phyloP scores from a whole-genome alignment of 306 rosid species.

The Pterocarpus santalinus region DNA sequence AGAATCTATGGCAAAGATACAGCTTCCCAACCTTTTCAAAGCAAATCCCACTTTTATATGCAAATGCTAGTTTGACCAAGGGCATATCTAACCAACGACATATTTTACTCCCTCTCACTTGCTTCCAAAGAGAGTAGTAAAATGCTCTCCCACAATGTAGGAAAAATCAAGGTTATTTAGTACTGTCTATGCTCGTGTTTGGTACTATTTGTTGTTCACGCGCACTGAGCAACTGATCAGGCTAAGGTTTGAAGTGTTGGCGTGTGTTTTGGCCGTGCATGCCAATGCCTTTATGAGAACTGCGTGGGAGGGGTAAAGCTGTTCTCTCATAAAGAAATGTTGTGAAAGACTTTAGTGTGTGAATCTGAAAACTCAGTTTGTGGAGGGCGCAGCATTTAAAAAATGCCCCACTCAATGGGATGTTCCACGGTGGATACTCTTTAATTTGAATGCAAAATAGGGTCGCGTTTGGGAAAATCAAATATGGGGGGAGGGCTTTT shows the following conservation, averaged over 20 bases:
- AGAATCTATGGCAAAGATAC: conserved; percentile 47
- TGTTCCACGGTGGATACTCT: conserved; percentile 36
- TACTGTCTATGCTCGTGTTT: background rate
- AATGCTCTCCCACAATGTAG: background rate
- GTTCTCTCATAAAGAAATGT: conserved; percentile 10
- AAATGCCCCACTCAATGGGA: conserved; percentile 36
- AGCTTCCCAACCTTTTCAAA: conserved; percentile 35
- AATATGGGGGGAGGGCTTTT: conserved; percentile 13
- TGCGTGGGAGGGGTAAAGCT: conserved; percentile 31
- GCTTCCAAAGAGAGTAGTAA: background rate
- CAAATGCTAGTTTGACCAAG: conserved; percentile 42
- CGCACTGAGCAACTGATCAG: conserved; percentile 17
- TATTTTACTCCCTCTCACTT: conserved; percentile 26
- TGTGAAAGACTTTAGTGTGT: background rate
- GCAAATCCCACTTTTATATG: conserved; percentile 41
- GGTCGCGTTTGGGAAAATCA: conserved; percentile 40
- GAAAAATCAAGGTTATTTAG: conserved; percentile 1
- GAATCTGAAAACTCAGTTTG: conserved; percentile 39
- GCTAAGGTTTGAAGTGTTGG: background rate
- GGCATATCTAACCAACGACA: conserved; percentile 7
- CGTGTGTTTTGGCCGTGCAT: conserved; percentile 2
- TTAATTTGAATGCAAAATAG: conserved; percentile 43
- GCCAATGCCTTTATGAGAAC: conserved; percentile 29
- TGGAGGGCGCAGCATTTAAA: conserved; percentile 38
- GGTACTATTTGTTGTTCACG: conserved; percentile 30